A percentile compares a stretch with the other conserved stretches of the same genome.
phyloP scores from a whole-genome alignment of 352 stramenopile species.

The Globisporangium polare region DNA sequence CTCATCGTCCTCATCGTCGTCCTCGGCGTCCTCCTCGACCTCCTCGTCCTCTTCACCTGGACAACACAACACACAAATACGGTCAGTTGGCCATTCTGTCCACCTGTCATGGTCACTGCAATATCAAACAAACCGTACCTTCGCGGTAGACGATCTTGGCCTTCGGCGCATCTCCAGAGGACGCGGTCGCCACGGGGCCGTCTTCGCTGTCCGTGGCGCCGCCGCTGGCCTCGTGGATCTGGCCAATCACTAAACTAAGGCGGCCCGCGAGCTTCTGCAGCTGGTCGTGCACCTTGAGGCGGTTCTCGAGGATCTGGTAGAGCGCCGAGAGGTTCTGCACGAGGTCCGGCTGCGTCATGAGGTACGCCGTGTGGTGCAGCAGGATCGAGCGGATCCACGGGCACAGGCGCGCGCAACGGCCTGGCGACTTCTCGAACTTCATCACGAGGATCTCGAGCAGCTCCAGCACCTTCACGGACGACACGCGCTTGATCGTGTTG shows the following conservation, averaged over 20 bases:
- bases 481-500: constrained; percentile 73
- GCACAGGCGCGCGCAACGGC: constrained; percentile 72
- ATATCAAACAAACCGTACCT: constrained; percentile 19
- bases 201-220: constrained; percentile 21
- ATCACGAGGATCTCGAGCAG: constrained; percentile 77
- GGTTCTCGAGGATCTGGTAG: constrained; percentile 82
- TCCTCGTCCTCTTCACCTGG: constrained; percentile 27
- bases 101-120: background rate
- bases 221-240: constrained; percentile 62
- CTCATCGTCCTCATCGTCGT: constrained; percentile 24
- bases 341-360: constrained; percentile 81
- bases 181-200: constrained; percentile 11
- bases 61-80: constrained; percentile 4
- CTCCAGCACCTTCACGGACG: constrained; percentile 67
- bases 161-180: constrained; percentile 40
- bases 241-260: constrained; percentile 74
- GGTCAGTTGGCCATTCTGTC: background rate
- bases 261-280: constrained; percentile 83
- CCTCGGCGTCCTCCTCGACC: constrained; percentile 22
- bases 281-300: constrained; percentile 75
- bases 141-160: constrained; percentile 69
- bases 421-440: constrained; percentile 80
- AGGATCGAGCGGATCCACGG: constrained; percentile 80
- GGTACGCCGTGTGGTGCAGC: constrained; percentile 81
- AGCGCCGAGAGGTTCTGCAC: constrained; percentile 76